These are phyloP conservation scores for Adansonia digitata DNA, from an alignment of 345 rosid genomes.

Conservation along the genomic window DNA sequence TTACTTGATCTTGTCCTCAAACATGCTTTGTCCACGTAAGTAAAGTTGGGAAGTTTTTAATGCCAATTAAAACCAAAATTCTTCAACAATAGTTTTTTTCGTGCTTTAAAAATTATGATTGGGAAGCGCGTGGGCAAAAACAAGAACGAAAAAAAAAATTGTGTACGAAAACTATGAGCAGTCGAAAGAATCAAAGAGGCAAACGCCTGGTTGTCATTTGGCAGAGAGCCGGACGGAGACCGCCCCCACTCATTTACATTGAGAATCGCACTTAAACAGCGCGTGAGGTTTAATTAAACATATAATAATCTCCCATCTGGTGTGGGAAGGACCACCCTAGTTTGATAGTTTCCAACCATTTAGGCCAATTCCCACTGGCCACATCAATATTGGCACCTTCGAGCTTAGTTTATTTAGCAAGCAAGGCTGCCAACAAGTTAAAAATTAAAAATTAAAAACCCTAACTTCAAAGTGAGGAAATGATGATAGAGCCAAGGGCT, in stretches of 20 bases:
- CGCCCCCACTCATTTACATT: conserved; percentile 6
- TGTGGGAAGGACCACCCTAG: background rate
- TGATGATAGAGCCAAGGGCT: conserved; percentile 10
- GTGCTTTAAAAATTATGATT: background rate
- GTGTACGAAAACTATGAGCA: background rate
- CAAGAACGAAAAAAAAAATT: background rate
- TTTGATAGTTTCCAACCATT: fast-evolving
- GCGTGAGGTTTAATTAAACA: conserved; percentile 7
- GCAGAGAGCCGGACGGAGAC: background rate
- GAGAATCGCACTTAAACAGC: conserved; percentile 13
- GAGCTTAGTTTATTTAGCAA: background rate
- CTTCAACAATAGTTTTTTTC: background rate
- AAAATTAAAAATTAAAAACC: background rate
- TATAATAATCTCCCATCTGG: background rate
- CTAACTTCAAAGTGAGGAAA: background rate
- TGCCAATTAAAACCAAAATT: background rate
- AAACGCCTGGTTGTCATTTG: conserved; percentile 17
- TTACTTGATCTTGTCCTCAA: background rate
- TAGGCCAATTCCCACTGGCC: background rate
- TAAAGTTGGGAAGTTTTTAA: background rate
- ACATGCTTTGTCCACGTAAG: background rate
- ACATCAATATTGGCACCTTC: background rate
- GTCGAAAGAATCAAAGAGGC: conserved; percentile 15
- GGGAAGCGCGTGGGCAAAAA: background rate
- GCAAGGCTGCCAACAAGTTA: background rate